These are phyloP conservation scores for Botrytis tulipae DNA, from an alignment of 2,329 filamentous ascomycete species.

Conservation along the genomic window DNA sequence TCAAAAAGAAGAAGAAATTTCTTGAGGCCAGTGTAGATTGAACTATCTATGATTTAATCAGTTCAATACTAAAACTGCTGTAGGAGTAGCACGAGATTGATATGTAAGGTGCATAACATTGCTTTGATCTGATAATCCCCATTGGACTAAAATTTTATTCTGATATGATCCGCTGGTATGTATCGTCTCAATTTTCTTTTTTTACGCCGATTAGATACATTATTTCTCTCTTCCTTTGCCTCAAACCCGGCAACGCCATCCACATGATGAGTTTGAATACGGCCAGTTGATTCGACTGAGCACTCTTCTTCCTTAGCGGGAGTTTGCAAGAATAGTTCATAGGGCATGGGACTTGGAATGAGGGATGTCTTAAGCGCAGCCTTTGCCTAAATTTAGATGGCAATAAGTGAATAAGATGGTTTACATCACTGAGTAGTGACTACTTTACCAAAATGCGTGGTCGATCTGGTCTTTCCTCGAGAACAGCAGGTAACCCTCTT, in stretches of 20 bases:
- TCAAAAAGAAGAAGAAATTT: no score
- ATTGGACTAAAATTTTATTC: no score
- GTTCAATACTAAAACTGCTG: background rate
- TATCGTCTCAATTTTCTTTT: no score
- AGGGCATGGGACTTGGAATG: background rate
- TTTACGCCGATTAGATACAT: background rate
- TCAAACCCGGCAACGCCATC: background rate
- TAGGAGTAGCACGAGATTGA: background rate
- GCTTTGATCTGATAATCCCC: background rate
- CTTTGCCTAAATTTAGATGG: fast-evolving
- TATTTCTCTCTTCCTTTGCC: no score
- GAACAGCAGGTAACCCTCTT: background rate
- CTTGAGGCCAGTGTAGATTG: background rate
- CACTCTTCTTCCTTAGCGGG: background rate
- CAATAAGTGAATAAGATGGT: background rate
- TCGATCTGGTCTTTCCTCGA: background rate
- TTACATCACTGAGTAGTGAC: background rate
- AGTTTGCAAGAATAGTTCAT: background rate
- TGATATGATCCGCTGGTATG: no score
- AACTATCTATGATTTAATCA: fast-evolving
- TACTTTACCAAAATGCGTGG: background rate
- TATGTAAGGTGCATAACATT: background rate
- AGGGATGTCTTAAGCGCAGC: background rate
- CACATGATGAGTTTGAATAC: background rate
- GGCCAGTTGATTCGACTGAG: background rate